phyloP scores from a whole-genome alignment of 192 early-diverging fungal genomes.

The Thoreauomyces humboldtii region DNA sequence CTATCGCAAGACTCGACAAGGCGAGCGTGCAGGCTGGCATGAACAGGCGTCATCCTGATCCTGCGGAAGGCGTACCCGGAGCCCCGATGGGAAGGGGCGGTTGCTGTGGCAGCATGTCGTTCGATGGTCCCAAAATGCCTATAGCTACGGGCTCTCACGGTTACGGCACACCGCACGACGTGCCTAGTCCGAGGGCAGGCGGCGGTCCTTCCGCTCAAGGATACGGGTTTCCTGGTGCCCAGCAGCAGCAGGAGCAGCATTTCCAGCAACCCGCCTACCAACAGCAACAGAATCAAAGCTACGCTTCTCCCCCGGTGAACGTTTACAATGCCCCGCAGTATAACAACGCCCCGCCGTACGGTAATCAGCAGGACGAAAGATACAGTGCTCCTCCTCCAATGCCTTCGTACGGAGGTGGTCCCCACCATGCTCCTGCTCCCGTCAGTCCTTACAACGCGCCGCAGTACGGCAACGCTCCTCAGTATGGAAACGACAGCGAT shows the following conservation, averaged over 20 bases:
- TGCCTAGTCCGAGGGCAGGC: background rate
- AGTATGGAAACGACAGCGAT: no score
- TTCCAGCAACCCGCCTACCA: background rate
- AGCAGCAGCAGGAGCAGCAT: background rate
- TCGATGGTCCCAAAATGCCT: background rate
- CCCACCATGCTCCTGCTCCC: no score
- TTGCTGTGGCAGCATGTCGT: background rate
- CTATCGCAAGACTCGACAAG: conserved; percentile 12
- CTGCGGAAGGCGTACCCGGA: background rate
- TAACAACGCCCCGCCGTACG: background rate
- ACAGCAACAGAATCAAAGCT: background rate
- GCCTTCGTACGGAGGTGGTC: no score
- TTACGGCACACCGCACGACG: background rate
- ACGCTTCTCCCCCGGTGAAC: background rate
- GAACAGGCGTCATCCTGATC: conserved; percentile 7
- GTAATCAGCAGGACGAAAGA: background rate
- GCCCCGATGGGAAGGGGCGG: background rate
- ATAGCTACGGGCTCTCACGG: background rate
- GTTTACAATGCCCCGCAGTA: background rate
- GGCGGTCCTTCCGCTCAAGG: background rate
- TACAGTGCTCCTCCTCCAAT: no score
- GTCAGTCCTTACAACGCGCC: no score
- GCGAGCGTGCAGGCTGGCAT: conserved; percentile 4
- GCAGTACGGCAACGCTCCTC: no score
- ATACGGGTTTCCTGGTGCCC: background rate